Evolutionary conservation across 352 stramenopile genomes (phyloP), one percentile per base, ranked within the genome.

Genomic region (Globisporangium alternatum): DNA sequence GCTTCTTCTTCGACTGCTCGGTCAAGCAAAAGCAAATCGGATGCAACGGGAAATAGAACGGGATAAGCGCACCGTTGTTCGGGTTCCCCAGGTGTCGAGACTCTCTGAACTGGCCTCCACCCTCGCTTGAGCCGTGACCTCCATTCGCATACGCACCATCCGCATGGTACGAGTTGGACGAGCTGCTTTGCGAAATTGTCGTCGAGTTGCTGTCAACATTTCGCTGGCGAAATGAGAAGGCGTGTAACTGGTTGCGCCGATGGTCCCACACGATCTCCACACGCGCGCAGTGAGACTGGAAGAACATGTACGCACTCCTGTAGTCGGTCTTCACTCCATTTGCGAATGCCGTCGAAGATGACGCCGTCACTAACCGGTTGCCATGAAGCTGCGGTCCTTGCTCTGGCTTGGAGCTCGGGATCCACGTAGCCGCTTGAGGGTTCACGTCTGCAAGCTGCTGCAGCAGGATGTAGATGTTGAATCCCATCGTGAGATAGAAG

Each of bases 401-500:
- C 33, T 69, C 48, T 31, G 52, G 15, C n/a, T 58, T 60, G 1
- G 33, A 28, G 0, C 41, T 33, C 51, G 80, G 80, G 9, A 88
- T 80, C 78, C 76, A 88, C 33, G 61, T 70, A 2, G 76, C 69
- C 28, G 76, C 54, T 8, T 77, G 60, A 0, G 76, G 66, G 43
- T 86, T 72, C 21, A 67, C 67, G 33, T 90, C 81, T 8, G 77
- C 79, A 17, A 93, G 62, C 30, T 86, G 78, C 65, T 88, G 81
- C 33, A 93, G 74, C 19, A 93, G 56, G 22, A 93, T 84, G 55
- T 88, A 89, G 28, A 93, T 82, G 59, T 93, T 91, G 58, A 93
- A 91, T 1, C 83, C 83, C 78, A 90, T 90, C 2, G 71, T 75
- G 21, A 93, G 59, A 33, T 86, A 89, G 5, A 78, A 86, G 52